A percentile compares a stretch with the other conserved stretches of the same genome.
Evolutionary conservation across 441 rosid species (phyloP).

Genomic region (Populus trichocarpa): DNA sequence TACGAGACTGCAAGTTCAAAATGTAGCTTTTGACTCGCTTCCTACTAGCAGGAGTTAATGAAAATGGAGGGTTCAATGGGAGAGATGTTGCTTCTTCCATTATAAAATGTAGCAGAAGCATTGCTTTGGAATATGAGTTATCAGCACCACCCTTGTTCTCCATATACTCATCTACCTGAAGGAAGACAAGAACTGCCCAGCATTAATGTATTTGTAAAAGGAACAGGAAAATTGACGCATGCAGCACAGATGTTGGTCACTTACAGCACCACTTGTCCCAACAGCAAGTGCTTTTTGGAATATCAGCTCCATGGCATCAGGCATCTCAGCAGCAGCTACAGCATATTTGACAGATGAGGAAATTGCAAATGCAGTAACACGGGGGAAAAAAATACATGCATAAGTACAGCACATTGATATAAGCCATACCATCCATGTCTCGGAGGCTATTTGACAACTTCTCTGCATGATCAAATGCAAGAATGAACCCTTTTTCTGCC

Average conservation of each 20-base stretch:
- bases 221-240: background rate
- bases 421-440: constrained; percentile 54
- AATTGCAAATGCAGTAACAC: constrained; percentile 7
- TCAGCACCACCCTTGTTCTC: constrained; percentile 52
- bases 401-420: background rate
- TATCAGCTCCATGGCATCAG: constrained; percentile 76
- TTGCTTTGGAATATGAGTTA: constrained; percentile 62
- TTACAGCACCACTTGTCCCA: constrained; percentile 71
- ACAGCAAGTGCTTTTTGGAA: constrained; percentile 52
- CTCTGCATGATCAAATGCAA: constrained; percentile 57
- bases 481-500: constrained; percentile 60
- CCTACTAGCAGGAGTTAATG: constrained; percentile 42
- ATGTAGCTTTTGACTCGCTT: constrained; percentile 59
- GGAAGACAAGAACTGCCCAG: constrained; percentile 2
- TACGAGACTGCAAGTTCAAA: constrained; percentile 49
- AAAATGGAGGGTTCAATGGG: constrained; percentile 58
- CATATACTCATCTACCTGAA: constrained; percentile 64
- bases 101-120: constrained; percentile 64
- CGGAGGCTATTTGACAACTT: constrained; percentile 45
- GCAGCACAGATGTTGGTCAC: constrained; percentile 18
- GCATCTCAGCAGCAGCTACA: constrained; percentile 68
- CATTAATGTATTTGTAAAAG: background rate
- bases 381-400: background rate
- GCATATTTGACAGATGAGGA: constrained; percentile 17
- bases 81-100: constrained; percentile 63